A percentile compares a stretch with the other conserved stretches of the same genome.
These are phyloP conservation scores for Metschnikowia aberdeeniae DNA, from an alignment of 805 yeast genomes.

Conservation along the genomic window DNA sequence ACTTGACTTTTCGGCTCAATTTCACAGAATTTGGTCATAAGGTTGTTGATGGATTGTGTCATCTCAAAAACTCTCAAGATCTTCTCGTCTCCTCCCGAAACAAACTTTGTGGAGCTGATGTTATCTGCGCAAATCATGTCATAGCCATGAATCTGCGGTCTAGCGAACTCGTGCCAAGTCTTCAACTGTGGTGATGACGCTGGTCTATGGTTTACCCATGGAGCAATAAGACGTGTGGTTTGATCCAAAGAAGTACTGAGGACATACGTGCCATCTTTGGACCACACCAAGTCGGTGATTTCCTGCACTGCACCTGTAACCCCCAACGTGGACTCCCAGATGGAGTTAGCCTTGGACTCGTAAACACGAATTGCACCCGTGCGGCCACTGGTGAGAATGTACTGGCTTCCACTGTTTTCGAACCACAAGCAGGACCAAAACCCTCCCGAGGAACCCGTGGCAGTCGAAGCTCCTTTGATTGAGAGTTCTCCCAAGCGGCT, in stretches of 20 bases:
- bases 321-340: slow-evolving; percentile 49
- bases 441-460: slow-evolving; percentile 87
- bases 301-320: slow-evolving; percentile 73
- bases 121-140: slow-evolving; percentile 83
- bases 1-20: slow-evolving; percentile 21
- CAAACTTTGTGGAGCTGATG: slow-evolving; percentile 58
- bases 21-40: slow-evolving; percentile 54
- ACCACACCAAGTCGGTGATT: slow-evolving; percentile 79
- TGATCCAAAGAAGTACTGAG: slow-evolving; percentile 85
- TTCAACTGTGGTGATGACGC: neutral
- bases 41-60: slow-evolving; percentile 70
- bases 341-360: slow-evolving; percentile 23
- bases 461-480: slow-evolving; percentile 95
- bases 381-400: slow-evolving; percentile 76
- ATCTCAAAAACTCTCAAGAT: slow-evolving; percentile 82
- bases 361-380: slow-evolving; percentile 92
- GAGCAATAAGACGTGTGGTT: slow-evolving; percentile 80
- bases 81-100: slow-evolving; percentile 96
- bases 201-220: slow-evolving; percentile 42
- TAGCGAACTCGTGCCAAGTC: slow-evolving; percentile 87
- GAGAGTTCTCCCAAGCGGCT: slow-evolving; percentile 86
- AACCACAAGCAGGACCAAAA: slow-evolving; percentile 72
- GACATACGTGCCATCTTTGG: slow-evolving; percentile 59
- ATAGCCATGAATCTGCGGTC: slow-evolving; percentile 98
- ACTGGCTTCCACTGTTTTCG: slow-evolving; percentile 27